Percentiles rank a stretch among this genome's conserved stretches.
These are phyloP conservation scores for Alternaria metachromatica DNA, from an alignment of 2,329 filamentous ascomycete species.

Conservation along the genomic window DNA sequence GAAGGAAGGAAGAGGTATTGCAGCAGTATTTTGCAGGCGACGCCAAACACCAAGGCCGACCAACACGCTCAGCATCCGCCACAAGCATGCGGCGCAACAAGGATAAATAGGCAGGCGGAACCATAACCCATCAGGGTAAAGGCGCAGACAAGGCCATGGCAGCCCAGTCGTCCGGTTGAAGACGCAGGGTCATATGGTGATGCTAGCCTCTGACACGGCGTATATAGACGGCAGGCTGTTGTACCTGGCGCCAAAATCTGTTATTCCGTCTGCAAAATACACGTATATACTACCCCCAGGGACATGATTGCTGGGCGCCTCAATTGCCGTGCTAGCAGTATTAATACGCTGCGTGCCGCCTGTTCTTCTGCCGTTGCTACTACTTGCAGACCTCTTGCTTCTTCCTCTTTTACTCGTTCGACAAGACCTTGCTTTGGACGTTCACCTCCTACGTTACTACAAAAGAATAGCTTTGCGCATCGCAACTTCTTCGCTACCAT, in stretches of 20 bases:
- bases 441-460: slow-evolving; percentile 7
- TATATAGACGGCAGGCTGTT: slow-evolving; percentile 28
- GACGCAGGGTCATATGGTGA: slow-evolving; percentile 25
- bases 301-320: slow-evolving; percentile 26
- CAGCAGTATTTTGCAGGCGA: background rate
- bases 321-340: slow-evolving; percentile 25
- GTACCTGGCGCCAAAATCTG: slow-evolving; percentile 19
- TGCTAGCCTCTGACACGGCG: slow-evolving; percentile 28
- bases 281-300: slow-evolving; percentile 6
- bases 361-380: slow-evolving; percentile 14
- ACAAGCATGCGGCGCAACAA: slow-evolving; percentile 16
- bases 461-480: slow-evolving; percentile 6
- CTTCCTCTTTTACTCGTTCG: slow-evolving; percentile 11
- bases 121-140: slow-evolving; percentile 24
- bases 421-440: slow-evolving; percentile 9
- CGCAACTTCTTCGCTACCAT: slow-evolving; percentile 31
- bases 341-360: slow-evolving; percentile 27
- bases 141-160: slow-evolving; percentile 5
- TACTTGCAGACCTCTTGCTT: slow-evolving; percentile 13
- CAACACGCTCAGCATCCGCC: slow-evolving; percentile 1
- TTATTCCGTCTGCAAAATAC: slow-evolving; percentile 21
- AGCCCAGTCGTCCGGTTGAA: slow-evolving; percentile 30
- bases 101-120: slow-evolving; percentile 29
- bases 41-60: background rate
- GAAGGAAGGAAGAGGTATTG: background rate